These are phyloP conservation scores for Pichia phayaonensis DNA, from an alignment of 805 yeast species.

Conservation along the genomic window DNA sequence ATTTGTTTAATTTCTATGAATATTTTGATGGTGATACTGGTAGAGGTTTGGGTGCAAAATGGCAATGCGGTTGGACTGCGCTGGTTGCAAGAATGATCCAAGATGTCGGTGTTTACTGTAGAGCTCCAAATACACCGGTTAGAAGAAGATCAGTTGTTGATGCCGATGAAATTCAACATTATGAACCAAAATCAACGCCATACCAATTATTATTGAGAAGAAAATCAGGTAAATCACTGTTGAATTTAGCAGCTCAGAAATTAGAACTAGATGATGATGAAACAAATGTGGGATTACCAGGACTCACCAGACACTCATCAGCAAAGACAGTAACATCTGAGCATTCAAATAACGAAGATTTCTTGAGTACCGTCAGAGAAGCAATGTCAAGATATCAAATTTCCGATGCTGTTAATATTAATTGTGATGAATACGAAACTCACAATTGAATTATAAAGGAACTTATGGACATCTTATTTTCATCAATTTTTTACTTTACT, in stretches of 20 bases:
- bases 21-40: slow-evolving; percentile 94
- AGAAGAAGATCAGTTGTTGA: slow-evolving; percentile 23
- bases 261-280: slow-evolving; percentile 62
- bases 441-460: slow-evolving; percentile 13
- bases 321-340: slow-evolving; percentile 23
- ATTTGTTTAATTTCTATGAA: slow-evolving; percentile 73
- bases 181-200: slow-evolving; percentile 36
- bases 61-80: slow-evolving; percentile 96
- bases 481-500: neutral
- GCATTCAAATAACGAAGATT: slow-evolving; percentile 21
- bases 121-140: slow-evolving; percentile 35
- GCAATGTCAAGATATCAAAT: slow-evolving; percentile 33
- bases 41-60: slow-evolving; percentile 86
- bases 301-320: slow-evolving; percentile 26
- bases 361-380: slow-evolving; percentile 35
- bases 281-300: slow-evolving; percentile 29
- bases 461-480: too few relatives aligned
- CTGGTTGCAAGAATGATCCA: slow-evolving; percentile 87
- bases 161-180: slow-evolving; percentile 33
- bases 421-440: slow-evolving; percentile 55
- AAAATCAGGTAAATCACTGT: slow-evolving; percentile 65
- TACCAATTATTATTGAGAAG: slow-evolving; percentile 43
- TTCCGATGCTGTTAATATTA: slow-evolving; percentile 35
- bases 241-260: slow-evolving; percentile 59
- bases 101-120: slow-evolving; percentile 71